A percentile compares a stretch with the other conserved stretches of the same genome.
phyloP scores from a whole-genome alignment of 2,329 filamentous ascomycete genomes.

The Aspergillus ibericus region DNA sequence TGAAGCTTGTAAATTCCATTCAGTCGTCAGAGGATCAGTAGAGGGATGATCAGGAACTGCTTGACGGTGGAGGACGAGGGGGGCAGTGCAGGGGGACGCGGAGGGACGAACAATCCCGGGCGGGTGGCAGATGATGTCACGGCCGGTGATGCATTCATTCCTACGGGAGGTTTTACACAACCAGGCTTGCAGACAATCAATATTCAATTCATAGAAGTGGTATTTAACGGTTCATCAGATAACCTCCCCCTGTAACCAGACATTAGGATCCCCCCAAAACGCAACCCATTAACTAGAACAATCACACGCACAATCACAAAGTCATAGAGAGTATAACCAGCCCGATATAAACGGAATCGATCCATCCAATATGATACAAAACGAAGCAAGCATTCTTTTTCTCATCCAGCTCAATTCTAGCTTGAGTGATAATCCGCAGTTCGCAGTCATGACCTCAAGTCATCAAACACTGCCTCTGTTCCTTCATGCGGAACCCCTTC shows the following conservation, averaged over 20 bases:
- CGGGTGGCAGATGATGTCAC: background rate
- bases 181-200: background rate
- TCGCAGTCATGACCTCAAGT: background rate
- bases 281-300: background rate
- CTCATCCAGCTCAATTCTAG: background rate
- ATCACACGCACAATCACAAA: background rate
- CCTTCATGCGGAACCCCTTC: background rate
- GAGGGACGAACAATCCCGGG: background rate
- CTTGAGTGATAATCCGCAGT: background rate
- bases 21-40: background rate
- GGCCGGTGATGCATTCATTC: background rate
- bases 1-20: background rate
- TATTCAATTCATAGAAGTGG: background rate
- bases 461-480: background rate
- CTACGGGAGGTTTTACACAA: no score
- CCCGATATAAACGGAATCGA: background rate
- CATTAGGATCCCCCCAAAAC: constrained; percentile 1
- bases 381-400: background rate
- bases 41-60: background rate
- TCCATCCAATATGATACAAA: constrained; percentile 2
- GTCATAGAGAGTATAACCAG: background rate
- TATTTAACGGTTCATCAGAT: background rate
- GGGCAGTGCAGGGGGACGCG: background rate
- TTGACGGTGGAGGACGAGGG: background rate
- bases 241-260: constrained; percentile 1